Evolutionary conservation across 2,329 filamentous ascomycete species (phyloP).

Genomic region (Fusarium drepaniforme): DNA sequence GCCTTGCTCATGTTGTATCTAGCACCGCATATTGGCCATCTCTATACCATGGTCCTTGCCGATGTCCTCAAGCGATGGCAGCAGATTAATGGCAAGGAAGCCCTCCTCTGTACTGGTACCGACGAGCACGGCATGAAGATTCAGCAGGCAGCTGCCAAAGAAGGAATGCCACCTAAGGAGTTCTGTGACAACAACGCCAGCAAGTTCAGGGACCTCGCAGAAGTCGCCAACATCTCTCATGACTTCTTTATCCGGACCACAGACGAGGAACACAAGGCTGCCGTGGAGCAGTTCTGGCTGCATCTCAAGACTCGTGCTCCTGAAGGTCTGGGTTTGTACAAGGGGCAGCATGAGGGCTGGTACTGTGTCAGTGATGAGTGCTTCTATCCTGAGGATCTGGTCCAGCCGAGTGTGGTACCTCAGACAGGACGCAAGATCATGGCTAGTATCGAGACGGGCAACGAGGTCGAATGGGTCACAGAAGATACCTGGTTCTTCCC

Average conservation of each 20-base stretch:
- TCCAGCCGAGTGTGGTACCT: slow-evolving; percentile 81
- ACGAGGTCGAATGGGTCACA: slow-evolving; percentile 93
- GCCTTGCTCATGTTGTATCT: not conserved
- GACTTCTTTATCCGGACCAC: slow-evolving; percentile 96
- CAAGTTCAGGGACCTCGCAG: slow-evolving; percentile 82
- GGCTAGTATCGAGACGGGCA: slow-evolving; percentile 88
- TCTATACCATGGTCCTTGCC: slow-evolving; percentile 91
- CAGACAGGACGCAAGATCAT: slow-evolving; percentile 86
- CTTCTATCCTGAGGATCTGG: slow-evolving; percentile 84
- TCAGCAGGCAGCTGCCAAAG: slow-evolving; percentile 83
- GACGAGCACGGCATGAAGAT: slow-evolving; percentile 99
- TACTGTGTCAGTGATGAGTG: slow-evolving; percentile 97
- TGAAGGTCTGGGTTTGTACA: slow-evolving; percentile 83
- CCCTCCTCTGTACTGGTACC: slow-evolving; percentile 88
- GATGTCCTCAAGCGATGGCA: slow-evolving; percentile 96
- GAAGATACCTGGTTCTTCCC: slow-evolving; percentile 97
- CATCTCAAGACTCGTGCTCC: slow-evolving; percentile 68
- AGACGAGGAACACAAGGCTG: slow-evolving; percentile 82
- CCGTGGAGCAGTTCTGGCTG: slow-evolving; percentile 91
- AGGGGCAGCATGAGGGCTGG: slow-evolving; percentile 91
- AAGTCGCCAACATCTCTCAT: slow-evolving; percentile 76
- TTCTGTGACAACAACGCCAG: slow-evolving; percentile 89
- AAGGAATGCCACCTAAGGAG: slow-evolving; percentile 79
- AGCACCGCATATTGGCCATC: slow-evolving; percentile 95
- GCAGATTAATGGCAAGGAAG: slow-evolving; percentile 75